These are phyloP conservation scores for Xylariales sp. DNA, from an alignment of 2,329 filamentous ascomycete genomes.

Conservation along the genomic window DNA sequence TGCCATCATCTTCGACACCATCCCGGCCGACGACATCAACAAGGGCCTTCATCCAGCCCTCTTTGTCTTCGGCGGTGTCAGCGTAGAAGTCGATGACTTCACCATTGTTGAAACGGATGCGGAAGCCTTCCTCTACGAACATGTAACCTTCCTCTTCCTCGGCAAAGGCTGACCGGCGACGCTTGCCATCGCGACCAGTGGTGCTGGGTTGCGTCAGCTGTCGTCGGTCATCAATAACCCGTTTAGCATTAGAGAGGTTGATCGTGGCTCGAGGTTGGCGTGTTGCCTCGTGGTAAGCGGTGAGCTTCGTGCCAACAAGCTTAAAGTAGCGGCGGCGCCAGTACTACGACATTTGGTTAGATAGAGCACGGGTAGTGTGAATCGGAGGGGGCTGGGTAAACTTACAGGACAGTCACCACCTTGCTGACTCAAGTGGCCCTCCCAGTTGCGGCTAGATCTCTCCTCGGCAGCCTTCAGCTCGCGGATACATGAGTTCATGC, in stretches of 20 bases:
- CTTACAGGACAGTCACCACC: slow-evolving; percentile 95
- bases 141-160: slow-evolving; percentile 99
- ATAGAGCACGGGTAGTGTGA: no score
- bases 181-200: slow-evolving; percentile 68
- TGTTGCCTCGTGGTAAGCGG: slow-evolving; percentile 93
- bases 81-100: slow-evolving; percentile 99
- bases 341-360: no score
- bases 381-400: slow-evolving; percentile 16
- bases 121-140: slow-evolving; percentile 99
- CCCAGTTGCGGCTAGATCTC: slow-evolving; percentile 71
- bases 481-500: slow-evolving; percentile 93
- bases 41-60: slow-evolving; percentile 90
- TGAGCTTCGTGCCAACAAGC: slow-evolving; percentile 83
- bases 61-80: slow-evolving; percentile 81
- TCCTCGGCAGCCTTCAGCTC: slow-evolving; percentile 90
- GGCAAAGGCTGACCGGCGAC: slow-evolving; percentile 90
- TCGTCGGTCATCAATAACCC: slow-evolving; percentile 88
- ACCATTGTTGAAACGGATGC: slow-evolving; percentile 96
- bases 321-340: slow-evolving; percentile 99
- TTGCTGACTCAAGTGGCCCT: slow-evolving; percentile 91
- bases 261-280: slow-evolving; percentile 95
- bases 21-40: slow-evolving; percentile 62
- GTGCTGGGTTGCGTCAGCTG: slow-evolving; percentile 81
- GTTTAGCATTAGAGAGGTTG: slow-evolving; percentile 87
- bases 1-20: slow-evolving; percentile 44